phyloP scores from a whole-genome alignment of 352 stramenopile species.

The Globisporangium iwayamae region DNA sequence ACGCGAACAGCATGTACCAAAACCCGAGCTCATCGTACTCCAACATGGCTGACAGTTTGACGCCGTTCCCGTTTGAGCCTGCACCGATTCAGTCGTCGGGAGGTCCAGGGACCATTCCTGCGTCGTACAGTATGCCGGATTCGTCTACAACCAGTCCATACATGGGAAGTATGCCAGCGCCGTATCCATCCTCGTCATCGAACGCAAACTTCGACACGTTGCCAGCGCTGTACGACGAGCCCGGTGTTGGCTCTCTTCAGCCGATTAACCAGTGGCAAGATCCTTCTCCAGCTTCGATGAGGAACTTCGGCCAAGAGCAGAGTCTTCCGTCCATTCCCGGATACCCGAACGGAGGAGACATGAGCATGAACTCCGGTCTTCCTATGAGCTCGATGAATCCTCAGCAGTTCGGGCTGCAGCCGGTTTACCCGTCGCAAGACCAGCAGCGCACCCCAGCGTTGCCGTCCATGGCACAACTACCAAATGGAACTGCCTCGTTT shows the following conservation, averaged over 20 bases:
- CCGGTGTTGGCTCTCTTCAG: conserved; percentile 11
- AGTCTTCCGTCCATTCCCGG: conserved; percentile 8
- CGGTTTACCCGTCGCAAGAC: conserved; percentile 4
- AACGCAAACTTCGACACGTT: conserved; percentile 24
- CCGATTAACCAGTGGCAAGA: conserved; percentile 17
- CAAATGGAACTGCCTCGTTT: conserved; percentile 9
- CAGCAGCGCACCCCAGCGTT: conserved; percentile 15
- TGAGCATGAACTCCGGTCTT: background rate
- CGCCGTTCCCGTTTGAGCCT: conserved; percentile 30
- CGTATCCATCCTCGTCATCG: conserved; percentile 20
- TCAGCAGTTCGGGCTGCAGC: conserved; percentile 9
- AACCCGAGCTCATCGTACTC: background rate
- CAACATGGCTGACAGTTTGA: conserved; percentile 21
- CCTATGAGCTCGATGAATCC: conserved; percentile 12
- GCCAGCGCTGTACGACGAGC: conserved; percentile 25
- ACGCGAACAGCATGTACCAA: conserved; percentile 9
- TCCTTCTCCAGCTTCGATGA: conserved; percentile 19
- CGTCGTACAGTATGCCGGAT: conserved; percentile 21
- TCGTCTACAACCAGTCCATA: conserved; percentile 22
- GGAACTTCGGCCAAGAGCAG: conserved; percentile 10
- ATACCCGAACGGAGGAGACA: conserved; percentile 10
- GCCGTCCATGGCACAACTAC: conserved; percentile 15
- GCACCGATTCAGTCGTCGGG: conserved; percentile 20
- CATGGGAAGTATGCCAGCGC: conserved; percentile 27
- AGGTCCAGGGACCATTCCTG: conserved; percentile 10